These are phyloP conservation scores for Kondoa subrosea DNA, from an alignment of 768 basidiomycete genomes.

Conservation along the genomic window DNA sequence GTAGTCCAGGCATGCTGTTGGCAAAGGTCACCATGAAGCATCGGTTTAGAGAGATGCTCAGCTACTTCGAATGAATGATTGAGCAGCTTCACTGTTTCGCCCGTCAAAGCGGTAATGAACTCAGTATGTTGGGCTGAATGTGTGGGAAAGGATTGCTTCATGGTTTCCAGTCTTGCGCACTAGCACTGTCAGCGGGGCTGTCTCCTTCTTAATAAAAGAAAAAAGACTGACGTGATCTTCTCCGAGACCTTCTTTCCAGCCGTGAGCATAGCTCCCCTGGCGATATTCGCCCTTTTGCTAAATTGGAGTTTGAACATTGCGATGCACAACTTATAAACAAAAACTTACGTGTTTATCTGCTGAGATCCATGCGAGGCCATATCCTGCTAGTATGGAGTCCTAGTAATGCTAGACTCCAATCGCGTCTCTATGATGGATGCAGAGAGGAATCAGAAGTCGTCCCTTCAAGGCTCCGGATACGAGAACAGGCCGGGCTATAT, in stretches of 20 bases:
- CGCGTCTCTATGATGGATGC: no score
- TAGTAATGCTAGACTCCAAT: no score
- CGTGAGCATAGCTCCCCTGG: not conserved
- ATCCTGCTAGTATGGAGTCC: no score
- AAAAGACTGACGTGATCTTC: conserved; percentile 1
- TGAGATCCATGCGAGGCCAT: not conserved
- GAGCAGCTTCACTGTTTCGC: not conserved
- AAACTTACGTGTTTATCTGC: not conserved
- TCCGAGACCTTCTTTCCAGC: not conserved
- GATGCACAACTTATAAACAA: no score
- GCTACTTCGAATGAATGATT: not conserved
- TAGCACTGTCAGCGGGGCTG: not conserved
- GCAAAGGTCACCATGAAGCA: not conserved
- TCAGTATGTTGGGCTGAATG: not conserved
- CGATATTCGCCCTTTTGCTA: not conserved
- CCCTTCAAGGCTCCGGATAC: no score
- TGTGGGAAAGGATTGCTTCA: conserved; percentile 3
- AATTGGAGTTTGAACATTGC: no score
- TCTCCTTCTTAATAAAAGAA: not conserved
- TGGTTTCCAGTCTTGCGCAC: not conserved
- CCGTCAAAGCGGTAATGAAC: not conserved
- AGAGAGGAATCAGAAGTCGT: no score
- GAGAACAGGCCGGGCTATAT: no score
- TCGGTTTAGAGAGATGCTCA: not conserved
- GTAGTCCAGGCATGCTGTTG: not conserved